Base-by-base conservation (phyloP, 768 basidiomycete species). In the Mycena capillaripes region DNA sequence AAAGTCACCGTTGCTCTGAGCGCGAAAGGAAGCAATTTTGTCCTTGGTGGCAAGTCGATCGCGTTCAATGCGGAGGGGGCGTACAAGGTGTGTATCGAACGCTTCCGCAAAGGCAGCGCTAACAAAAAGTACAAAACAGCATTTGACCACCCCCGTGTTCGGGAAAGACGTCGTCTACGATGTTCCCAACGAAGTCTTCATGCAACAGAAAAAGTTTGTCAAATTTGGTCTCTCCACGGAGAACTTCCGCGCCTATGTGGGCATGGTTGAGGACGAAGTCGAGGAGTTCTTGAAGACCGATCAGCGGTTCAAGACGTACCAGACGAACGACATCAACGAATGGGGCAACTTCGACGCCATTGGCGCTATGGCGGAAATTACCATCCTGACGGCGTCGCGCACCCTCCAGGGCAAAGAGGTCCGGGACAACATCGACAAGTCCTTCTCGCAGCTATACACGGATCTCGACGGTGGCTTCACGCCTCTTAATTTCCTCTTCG, bases 131-230 rank as follows among this genome's bases (percentile, higher is more conserved):
- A 6, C 7, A 36, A 36, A 36, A 17, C 75, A 97, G 96, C 93
- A 95, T 79, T 84, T 97, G 53, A 97, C 97, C 0, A 97, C 94
- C 0, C 97, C 97, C 5, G 92, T 99, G 16, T 99, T 99, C 78
- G 98, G 98, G 53, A 96, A 96, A 79, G 97, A 95, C 56, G 98
- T 99, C 55, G 97, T 98, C 14, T 99, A 99, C 80, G 98, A 99
- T 77, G 92, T 95, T 60, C 97, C 98, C 36, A 99, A 99, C 81
- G 95, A 97, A 56, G 84, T 94, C 53, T 92, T 99, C 82, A 99
- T 99, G 97, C 97, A 99, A 78, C 98, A 99, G 82, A 99, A 99
- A 88, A 94, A 93, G 80, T 98, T 98, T 79, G 93, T 99, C 82
- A 99, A 99, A 85, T 92, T 96, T 72, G 97, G 98, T 27, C 90